A percentile compares a stretch with the other conserved stretches of the same genome.
Conservation (phyloP, 257 asterid species). For the Przewalskia tangutica region DNA sequence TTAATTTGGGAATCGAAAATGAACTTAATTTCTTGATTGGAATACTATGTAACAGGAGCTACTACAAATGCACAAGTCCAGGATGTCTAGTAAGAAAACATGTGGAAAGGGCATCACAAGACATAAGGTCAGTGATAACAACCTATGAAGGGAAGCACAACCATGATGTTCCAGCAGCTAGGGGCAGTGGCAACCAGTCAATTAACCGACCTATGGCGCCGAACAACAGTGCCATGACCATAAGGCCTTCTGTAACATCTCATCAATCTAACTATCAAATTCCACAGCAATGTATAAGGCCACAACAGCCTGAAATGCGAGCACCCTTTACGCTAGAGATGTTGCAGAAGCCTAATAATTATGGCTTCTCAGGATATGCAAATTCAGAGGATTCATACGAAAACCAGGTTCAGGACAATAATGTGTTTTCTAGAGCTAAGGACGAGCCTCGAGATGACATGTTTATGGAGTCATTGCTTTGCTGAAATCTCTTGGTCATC, state of each 20-base stretch:
- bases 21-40: neutral
- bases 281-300: constrained; percentile 15
- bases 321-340: constrained; percentile 37
- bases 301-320: constrained; percentile 8
- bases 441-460: constrained; percentile 59
- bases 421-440: constrained; percentile 29
- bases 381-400: constrained; percentile 14
- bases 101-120: constrained; percentile 63
- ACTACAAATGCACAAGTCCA: constrained; percentile 64
- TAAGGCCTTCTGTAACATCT: constrained; percentile 23
- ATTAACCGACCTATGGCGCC: constrained; percentile 21
- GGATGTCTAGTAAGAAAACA: constrained; percentile 70
- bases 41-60: constrained; percentile 40
- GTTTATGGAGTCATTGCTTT: constrained; percentile 38
- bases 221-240: constrained; percentile 9
- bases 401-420: constrained; percentile 15
- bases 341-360: constrained; percentile 32
- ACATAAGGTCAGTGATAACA: constrained; percentile 54
- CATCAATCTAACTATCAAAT: constrained; percentile 13
- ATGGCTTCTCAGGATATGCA: constrained; percentile 24
- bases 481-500: neutral
- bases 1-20: neutral
- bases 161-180: constrained; percentile 69
- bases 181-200: constrained; percentile 32
- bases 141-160: constrained; percentile 81